Conservation (phyloP, 1,284 basidiomycete species). For the Hymenochaete sp. region DNA sequence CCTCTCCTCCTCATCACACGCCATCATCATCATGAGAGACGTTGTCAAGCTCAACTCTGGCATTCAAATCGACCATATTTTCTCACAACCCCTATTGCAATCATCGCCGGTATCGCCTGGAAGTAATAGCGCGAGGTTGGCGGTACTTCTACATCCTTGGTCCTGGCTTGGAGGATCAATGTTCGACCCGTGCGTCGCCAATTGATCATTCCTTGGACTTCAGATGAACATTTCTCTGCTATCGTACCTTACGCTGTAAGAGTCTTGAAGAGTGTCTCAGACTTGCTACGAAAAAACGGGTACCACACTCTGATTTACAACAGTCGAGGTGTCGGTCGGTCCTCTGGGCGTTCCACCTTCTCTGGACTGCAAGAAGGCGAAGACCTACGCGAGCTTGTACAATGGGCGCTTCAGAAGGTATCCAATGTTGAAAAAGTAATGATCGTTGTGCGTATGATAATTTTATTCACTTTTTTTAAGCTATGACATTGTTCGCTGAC, state of each 20-base stretch:
- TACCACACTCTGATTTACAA: constrained; percentile 66
- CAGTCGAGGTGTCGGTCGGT: constrained; percentile 64
- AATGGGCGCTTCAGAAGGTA: constrained; percentile 44
- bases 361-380: constrained; percentile 58
- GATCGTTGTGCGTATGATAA: constrained; percentile 38
- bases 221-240: not conserved
- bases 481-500: constrained; percentile 9
- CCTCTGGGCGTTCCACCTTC: constrained; percentile 60
- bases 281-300: constrained; percentile 32
- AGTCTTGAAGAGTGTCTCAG: constrained; percentile 30
- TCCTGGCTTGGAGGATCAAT: constrained; percentile 68
- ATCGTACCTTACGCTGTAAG: constrained; percentile 22
- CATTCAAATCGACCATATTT: constrained; percentile 6
- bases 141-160: constrained; percentile 70
- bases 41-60: constrained; percentile 12
- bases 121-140: constrained; percentile 29
- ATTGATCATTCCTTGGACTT: not conserved
- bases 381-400: constrained; percentile 55
- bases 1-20: not conserved
- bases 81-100: not conserved
- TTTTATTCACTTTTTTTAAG: constrained; percentile 9
- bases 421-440: constrained; percentile 38
- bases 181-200: constrained; percentile 55
- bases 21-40: not conserved
- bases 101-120: not conserved